Percentiles rank a stretch among this genome's conserved stretches.
These are phyloP conservation scores for Oleoguttula mirabilis DNA, from an alignment of 495 filamentous ascomycete species.

Conservation along the genomic window DNA sequence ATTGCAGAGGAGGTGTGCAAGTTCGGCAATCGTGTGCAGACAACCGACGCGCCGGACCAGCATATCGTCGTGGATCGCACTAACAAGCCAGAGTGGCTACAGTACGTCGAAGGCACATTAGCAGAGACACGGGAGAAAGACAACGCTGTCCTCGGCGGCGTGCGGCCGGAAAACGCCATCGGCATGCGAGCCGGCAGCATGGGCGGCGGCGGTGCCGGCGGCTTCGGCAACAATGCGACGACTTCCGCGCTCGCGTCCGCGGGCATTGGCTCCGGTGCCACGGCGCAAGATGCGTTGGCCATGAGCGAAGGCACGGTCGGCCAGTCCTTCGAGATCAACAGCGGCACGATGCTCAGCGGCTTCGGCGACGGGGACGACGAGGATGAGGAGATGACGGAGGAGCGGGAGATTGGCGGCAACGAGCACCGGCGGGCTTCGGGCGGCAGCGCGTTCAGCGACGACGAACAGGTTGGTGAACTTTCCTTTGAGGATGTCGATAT, in stretches of 20 bases:
- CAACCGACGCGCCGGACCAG: conserved; percentile 73
- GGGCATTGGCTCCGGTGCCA: conserved; percentile 42
- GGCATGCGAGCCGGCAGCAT: conserved; percentile 52
- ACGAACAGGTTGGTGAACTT: conserved; percentile 56
- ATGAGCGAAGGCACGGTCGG: conserved; percentile 18
- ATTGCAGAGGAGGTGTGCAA: conserved; percentile 99
- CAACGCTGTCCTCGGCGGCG: conserved; percentile 95
- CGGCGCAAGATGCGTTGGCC: conserved; percentile 11
- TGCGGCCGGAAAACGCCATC: conserved; percentile 76
- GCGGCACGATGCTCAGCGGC: conserved; percentile 37
- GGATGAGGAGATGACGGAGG: conserved; percentile 88
- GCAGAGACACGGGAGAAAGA: conserved; percentile 92
- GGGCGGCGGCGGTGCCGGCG: conserved; percentile 18
- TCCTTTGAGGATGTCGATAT: conserved; percentile 47
- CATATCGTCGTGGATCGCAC: conserved; percentile 80
- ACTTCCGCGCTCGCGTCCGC: conserved; percentile 56
- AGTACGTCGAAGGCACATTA: conserved; percentile 88
- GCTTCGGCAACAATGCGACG: background rate
- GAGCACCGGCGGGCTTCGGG: background rate
- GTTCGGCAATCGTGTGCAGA: conserved; percentile 82
- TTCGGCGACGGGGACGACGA: conserved; percentile 95
- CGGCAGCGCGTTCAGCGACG: conserved; percentile 28
- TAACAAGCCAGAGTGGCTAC: conserved; percentile 76
- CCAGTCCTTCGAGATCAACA: conserved; percentile 19
- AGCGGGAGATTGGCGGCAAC: conserved; percentile 24